Conservation (phyloP, 2,329 filamentous ascomycete genomes). For the Colletotrichum neosansevieriae region DNA sequence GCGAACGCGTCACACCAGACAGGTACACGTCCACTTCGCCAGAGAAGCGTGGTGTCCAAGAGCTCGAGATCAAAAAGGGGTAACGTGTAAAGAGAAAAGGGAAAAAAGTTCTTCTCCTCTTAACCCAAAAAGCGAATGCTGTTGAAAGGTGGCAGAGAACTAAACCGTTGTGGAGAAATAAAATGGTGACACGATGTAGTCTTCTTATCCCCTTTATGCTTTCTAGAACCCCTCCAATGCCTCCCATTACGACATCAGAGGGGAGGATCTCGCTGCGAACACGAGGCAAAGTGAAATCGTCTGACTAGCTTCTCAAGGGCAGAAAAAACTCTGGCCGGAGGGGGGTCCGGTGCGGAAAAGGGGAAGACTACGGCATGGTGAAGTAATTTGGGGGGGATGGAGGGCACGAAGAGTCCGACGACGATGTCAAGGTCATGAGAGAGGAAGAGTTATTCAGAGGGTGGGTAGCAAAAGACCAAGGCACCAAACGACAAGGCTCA, state of each 20-base stretch:
- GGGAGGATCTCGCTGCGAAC: slow-evolving; percentile 10
- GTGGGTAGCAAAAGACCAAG: slow-evolving; percentile 2
- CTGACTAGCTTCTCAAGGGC: slow-evolving; percentile 14
- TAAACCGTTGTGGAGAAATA: neutral
- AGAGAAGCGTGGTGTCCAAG: neutral
- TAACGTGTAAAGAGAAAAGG: slow-evolving; percentile 1
- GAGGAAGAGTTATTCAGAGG: slow-evolving; percentile 2
- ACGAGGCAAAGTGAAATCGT: slow-evolving; percentile 6
- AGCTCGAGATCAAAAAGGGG: neutral
- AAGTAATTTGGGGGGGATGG: neutral
- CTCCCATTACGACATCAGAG: neutral
- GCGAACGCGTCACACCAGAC: neutral
- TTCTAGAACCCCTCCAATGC: slow-evolving; percentile 26
- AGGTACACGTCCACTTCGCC: neutral
- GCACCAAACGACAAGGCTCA: neutral
- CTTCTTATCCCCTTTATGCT: slow-evolving; percentile 23
- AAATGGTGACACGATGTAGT: neutral
- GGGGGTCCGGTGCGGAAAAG: neutral
- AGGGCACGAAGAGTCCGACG: neutral
- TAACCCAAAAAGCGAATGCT: slow-evolving; percentile 16
- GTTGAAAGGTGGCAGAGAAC: neutral
- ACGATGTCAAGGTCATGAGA: slow-evolving; percentile 3
- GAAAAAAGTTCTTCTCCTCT: neutral
- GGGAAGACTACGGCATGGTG: neutral
- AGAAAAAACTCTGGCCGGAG: slow-evolving; percentile 13